These are phyloP conservation scores for Malus fusca DNA, from an alignment of 306 rosid genomes.

Conservation along the genomic window DNA sequence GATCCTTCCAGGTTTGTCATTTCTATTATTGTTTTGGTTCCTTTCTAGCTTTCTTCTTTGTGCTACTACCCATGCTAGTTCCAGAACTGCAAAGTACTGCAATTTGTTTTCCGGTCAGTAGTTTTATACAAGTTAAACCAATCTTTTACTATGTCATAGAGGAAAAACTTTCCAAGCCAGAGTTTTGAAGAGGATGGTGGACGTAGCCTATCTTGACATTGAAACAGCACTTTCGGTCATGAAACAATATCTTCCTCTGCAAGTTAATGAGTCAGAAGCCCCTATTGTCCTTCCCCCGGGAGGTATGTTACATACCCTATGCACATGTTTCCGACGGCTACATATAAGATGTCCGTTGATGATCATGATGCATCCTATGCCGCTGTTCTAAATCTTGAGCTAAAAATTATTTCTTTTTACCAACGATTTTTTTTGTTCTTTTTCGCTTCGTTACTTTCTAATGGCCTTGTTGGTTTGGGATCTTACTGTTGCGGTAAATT, in stretches of 20 bases:
- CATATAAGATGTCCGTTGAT: no score
- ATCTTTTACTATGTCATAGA: conserved; percentile 2
- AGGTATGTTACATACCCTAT: not conserved
- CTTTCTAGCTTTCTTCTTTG: no score
- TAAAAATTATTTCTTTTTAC: no score
- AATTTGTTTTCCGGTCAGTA: not conserved
- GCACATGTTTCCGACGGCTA: not conserved
- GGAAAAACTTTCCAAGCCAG: conserved; percentile 27
- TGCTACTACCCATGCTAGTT: not conserved
- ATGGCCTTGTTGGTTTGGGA: not conserved
- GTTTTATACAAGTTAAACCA: not conserved
- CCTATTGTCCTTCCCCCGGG: not conserved
- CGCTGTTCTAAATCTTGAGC: not conserved
- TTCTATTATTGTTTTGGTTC: not conserved
- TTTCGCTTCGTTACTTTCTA: not conserved
- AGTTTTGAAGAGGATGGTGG: conserved; percentile 33
- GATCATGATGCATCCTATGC: no score
- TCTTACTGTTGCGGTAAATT: not conserved
- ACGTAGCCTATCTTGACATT: conserved; percentile 24
- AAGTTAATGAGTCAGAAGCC: not conserved
- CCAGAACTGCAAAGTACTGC: not conserved
- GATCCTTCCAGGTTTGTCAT: conserved; percentile 20
- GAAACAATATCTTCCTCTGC: conserved; percentile 24
- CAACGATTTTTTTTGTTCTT: no score
- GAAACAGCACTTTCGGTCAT: conserved; percentile 17